phyloP scores from a whole-genome alignment of 2,329 filamentous ascomycete species.

The Sclerotinia nivalis region DNA sequence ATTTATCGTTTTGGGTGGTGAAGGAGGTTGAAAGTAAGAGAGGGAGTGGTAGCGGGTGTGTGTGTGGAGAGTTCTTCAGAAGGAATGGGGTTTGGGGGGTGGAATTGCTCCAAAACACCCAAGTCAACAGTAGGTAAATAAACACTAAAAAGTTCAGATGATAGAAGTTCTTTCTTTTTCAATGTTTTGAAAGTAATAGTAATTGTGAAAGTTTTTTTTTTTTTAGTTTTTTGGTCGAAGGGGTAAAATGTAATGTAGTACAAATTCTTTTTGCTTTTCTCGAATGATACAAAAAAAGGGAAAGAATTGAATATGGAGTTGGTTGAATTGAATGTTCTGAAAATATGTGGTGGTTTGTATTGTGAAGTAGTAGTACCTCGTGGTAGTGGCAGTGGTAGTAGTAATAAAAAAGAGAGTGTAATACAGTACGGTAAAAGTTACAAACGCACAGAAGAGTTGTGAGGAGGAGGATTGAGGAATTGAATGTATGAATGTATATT shows the following conservation, averaged over 20 bases:
- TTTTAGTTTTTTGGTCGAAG: background rate
- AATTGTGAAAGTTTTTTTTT: background rate
- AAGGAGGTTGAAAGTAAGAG: background rate
- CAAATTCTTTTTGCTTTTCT: constrained; percentile 5
- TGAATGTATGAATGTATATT: background rate
- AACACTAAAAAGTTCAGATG: constrained; percentile 7
- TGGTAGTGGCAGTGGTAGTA: background rate
- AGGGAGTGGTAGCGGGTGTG: background rate
- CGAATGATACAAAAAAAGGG: background rate
- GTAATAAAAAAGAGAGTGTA: background rate
- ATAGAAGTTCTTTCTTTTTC: constrained; percentile 19
- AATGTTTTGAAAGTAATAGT: background rate
- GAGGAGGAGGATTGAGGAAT: background rate
- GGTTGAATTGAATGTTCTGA: background rate
- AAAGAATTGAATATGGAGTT: background rate
- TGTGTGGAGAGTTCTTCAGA: background rate
- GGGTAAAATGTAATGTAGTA: background rate
- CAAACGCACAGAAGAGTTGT: background rate
- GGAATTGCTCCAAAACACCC: constrained; percentile 1
- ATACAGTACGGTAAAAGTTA: background rate
- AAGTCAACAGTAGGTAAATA: constrained; percentile 1
- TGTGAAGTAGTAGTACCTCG: background rate
- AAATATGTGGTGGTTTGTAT: background rate
- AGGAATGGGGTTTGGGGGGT: constrained; percentile 20
- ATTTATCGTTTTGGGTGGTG: background rate